Percentiles rank a stretch among this genome's conserved stretches.
Conservation (phyloP, 179 eudicot genomes). For the Silene coronaria region DNA sequence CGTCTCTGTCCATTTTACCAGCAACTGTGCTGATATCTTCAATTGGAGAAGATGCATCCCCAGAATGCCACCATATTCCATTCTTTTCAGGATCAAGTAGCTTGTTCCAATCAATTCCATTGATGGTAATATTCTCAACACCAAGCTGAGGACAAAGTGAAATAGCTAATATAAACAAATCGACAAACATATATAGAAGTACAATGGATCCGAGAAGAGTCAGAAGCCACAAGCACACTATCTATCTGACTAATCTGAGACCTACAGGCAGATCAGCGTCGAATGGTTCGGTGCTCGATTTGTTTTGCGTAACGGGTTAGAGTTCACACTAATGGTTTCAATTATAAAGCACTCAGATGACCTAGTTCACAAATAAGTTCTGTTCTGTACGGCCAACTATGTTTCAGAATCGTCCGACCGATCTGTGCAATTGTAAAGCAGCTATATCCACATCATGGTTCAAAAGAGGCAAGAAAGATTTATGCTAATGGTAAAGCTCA, state of each 20-base stretch:
- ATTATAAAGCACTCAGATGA: neutral
- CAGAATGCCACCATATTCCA: constrained; percentile 96
- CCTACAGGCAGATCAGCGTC: neutral
- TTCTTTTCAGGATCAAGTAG: constrained; percentile 82
- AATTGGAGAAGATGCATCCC: constrained; percentile 38
- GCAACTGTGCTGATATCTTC: constrained; percentile 58
- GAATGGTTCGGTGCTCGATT: neutral
- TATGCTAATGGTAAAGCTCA: neutral
- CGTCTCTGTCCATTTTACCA: constrained; percentile 61
- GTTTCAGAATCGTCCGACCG: neutral
- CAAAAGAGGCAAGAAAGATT: neutral
- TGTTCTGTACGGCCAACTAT: neutral
- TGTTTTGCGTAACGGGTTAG: no score
- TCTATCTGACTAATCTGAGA: neutral
- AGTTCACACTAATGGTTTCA: neutral
- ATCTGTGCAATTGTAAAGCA: neutral
- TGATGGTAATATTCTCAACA: constrained; percentile 54
- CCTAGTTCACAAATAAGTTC: no score
- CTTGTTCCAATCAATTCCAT: constrained; percentile 80
- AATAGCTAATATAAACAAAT: neutral
- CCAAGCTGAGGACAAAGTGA: constrained; percentile 46
- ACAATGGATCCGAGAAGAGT: neutral
- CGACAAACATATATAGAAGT: neutral
- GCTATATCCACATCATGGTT: neutral
- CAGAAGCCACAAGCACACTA: neutral